These are phyloP conservation scores for Grifola frondosa DNA, from an alignment of 1,284 basidiomycete genomes.

Conservation along the genomic window DNA sequence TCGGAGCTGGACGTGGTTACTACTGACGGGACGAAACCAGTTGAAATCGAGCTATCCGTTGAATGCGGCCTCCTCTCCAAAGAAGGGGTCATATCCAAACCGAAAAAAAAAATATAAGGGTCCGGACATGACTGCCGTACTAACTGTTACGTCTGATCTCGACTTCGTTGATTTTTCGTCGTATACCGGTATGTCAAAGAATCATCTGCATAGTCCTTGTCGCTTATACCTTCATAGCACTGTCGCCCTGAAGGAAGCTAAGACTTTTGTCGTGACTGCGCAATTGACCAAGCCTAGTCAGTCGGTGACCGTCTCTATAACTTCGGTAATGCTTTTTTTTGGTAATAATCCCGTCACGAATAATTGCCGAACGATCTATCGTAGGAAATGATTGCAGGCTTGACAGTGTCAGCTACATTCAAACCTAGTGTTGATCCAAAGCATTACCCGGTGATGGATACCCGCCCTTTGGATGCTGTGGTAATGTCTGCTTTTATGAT, in stretches of 20 bases:
- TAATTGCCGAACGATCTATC: slow-evolving; percentile 1
- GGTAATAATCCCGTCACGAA: not conserved
- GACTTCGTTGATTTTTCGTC: slow-evolving; percentile 73
- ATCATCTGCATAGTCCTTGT: no score
- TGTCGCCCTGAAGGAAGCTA: slow-evolving; percentile 54
- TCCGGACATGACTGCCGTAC: slow-evolving; percentile 63
- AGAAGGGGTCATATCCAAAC: slow-evolving; percentile 26
- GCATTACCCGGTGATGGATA: slow-evolving; percentile 65
- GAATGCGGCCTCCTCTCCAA: slow-evolving; percentile 50
- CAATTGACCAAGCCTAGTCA: slow-evolving; percentile 74
- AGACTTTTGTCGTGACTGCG: slow-evolving; percentile 56
- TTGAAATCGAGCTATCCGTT: slow-evolving; percentile 60
- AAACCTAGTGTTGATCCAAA: slow-evolving; percentile 53
- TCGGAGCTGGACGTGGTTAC: slow-evolving; percentile 42
- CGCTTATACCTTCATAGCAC: slow-evolving; percentile 48
- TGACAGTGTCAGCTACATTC: slow-evolving; percentile 50
- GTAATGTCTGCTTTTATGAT: slow-evolving; percentile 32
- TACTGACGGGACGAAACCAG: slow-evolving; percentile 48
- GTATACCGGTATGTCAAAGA: no score
- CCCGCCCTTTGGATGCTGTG: slow-evolving; percentile 61
- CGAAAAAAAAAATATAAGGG: slow-evolving; percentile 49
- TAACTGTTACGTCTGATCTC: slow-evolving; percentile 71
- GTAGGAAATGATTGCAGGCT: slow-evolving; percentile 70
- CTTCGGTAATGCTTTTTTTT: slow-evolving; percentile 52
- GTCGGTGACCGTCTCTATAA: slow-evolving; percentile 57